Conservation (phyloP, 192 early-diverging fungal genomes). For the Allomyces javanicus region DNA sequence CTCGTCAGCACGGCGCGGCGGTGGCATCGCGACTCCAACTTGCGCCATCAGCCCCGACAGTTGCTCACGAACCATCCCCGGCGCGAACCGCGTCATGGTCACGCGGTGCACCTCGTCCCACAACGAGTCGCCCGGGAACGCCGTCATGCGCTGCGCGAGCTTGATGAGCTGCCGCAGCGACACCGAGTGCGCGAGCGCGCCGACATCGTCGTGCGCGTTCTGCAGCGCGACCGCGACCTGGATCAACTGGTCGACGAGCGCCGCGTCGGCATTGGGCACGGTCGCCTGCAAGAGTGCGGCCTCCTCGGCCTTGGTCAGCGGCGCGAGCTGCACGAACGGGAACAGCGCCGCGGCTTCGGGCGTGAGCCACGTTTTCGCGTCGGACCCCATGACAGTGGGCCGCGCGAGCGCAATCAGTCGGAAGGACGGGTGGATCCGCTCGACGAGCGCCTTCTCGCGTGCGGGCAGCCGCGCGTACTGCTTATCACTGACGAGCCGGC, state of each 20-base stretch:
- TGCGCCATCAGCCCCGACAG: constrained; percentile 36
- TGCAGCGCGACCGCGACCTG: constrained; percentile 38
- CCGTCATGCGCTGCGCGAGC: constrained; percentile 39
- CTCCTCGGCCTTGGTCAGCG: constrained; percentile 32
- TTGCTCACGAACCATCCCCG: constrained; percentile 39
- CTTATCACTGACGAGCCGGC: constrained; percentile 24
- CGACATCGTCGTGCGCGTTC: constrained; percentile 33
- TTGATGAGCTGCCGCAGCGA: constrained; percentile 58
- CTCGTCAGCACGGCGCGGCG: too few relatives aligned
- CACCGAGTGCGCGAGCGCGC: constrained; percentile 31
- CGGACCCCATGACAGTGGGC: constrained; percentile 18
- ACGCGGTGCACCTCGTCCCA: constrained; percentile 40
- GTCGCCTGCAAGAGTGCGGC: constrained; percentile 20
- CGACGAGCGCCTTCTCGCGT: constrained; percentile 23
- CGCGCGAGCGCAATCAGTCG: constrained; percentile 48
- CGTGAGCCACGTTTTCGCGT: constrained; percentile 41
- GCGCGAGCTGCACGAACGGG: constrained; percentile 40
- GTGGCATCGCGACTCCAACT: constrained; percentile 20
- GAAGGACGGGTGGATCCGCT: constrained; percentile 49
- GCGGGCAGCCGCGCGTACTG: constrained; percentile 33
- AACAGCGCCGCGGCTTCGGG: constrained; percentile 53
- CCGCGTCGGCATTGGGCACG: constrained; percentile 26
- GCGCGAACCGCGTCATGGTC: constrained; percentile 50
- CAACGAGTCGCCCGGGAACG: constrained; percentile 40
- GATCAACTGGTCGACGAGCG: constrained; percentile 19